Evolutionary conservation across 164 flowering plant species (phyloP).

Genomic region (Vitis labrusca): DNA sequence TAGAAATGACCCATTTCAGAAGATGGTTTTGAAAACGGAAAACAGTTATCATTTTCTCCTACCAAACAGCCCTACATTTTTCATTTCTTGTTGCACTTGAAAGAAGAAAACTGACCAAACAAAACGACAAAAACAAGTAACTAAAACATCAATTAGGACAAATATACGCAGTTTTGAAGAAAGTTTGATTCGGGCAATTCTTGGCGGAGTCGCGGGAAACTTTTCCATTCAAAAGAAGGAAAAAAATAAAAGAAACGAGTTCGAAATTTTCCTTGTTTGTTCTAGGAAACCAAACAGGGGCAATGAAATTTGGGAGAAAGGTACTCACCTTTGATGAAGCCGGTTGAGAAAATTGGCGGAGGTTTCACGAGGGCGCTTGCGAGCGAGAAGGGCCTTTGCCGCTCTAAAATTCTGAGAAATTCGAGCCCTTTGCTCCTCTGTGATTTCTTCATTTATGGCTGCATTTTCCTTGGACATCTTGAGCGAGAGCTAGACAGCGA

Average conservation of each 20-base stretch:
- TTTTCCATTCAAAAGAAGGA: neutral
- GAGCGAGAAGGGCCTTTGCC: conserved; percentile 73
- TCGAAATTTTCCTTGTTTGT: neutral
- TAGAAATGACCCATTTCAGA: too few species aligned
- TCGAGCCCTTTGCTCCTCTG: conserved; percentile 59
- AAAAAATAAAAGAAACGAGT: neutral
- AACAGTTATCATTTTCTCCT: too few species aligned
- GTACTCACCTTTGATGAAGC: conserved; percentile 14
- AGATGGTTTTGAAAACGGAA: too few species aligned
- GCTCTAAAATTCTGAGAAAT: conserved; percentile 70
- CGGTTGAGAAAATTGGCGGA: neutral
- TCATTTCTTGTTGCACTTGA: too few species aligned
- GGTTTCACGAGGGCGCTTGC: conserved; percentile 48
- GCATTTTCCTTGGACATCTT: conserved; percentile 40
- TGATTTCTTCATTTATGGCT: conserved; percentile 14
- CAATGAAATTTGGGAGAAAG: neutral
- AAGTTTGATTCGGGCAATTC: too few species aligned
- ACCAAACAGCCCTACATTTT: too few species aligned
- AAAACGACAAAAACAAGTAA: too few species aligned
- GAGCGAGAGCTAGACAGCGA: neutral
- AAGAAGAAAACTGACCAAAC: too few species aligned
- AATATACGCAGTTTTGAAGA: too few species aligned
- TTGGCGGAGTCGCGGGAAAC: too few species aligned
- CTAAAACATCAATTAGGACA: too few species aligned
- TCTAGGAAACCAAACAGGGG: neutral